Base-by-base conservation (phyloP, 352 stramenopile species). In the Pythium apleroticum region DNA sequence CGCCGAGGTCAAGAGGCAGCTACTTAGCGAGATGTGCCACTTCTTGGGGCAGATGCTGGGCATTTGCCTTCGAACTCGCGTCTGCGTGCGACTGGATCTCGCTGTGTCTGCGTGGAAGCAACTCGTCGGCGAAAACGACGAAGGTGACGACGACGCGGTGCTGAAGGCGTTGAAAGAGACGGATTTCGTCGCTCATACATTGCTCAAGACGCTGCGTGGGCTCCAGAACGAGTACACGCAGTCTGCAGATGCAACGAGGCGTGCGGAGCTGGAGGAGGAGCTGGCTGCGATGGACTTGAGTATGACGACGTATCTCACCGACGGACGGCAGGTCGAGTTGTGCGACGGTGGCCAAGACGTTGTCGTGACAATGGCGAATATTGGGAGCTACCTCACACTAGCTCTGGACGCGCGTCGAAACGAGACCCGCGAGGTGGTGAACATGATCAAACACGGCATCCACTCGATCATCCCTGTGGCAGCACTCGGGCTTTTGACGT, bases 41-140 rank as follows among this genome's bases (percentile, higher is more conserved):
- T 98, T 98, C 52, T 58, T 98, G 14, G 92, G 92, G 1, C 84
- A 98, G 65, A 87, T 98, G 67, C 76, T 98, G 11, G 92, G 90
- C 0, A 91, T 91, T 31, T 91, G 89, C 46, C 70, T 98, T 9
- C 81, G 91, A 10, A 96, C 81, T 46, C 71, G 81, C 1, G 86
- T 97, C 1, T 90, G 86, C 22, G 72, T 94, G 19, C 82, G 84
- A 14, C 72, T 96, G 1, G 84, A 93, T 52, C 66, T 96, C 7
- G 80, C 82, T 1, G 80, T 79, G 41, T 80, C 72, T 0, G 80
- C 91, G 17, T 96, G 85, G 84, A 88, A 93, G 58, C 74, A 89
- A 20, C 72, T 93, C 15, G 80, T 89, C 10, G 81, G 66, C 4
- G 74, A 88, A 39, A 69, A 80, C 2, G 43, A 72, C 4, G 49